Evolutionary conservation across 2,329 filamentous ascomycete species (phyloP).

Genomic region (Hypoxylon rubiginosum): DNA sequence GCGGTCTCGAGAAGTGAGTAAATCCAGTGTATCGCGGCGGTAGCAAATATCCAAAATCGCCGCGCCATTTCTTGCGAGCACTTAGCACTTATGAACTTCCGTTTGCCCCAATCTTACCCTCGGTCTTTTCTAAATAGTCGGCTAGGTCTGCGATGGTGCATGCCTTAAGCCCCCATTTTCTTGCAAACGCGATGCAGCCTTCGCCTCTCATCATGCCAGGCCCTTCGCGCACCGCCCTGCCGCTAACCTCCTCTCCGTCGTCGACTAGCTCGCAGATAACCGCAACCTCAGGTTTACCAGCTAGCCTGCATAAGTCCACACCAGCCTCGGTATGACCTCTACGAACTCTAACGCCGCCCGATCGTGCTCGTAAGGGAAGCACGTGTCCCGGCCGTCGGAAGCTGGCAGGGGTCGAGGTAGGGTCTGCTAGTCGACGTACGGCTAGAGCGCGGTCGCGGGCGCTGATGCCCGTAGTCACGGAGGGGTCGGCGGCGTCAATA

Average conservation of each 20-base stretch:
- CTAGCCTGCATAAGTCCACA: slow-evolving; percentile 88
- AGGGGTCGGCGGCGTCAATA: slow-evolving; percentile 80
- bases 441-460: slow-evolving; percentile 88
- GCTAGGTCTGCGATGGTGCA: slow-evolving; percentile 96
- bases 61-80: not conserved
- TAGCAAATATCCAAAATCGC: slow-evolving; percentile 7
- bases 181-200: slow-evolving; percentile 88
- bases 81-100: slow-evolving; percentile 53
- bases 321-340: slow-evolving; percentile 94
- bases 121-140: slow-evolving; percentile 80
- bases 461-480: slow-evolving; percentile 88
- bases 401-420: slow-evolving; percentile 65
- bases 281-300: slow-evolving; percentile 81
- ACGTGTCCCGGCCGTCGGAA: slow-evolving; percentile 92
- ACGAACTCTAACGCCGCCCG: slow-evolving; percentile 84
- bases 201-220: slow-evolving; percentile 94
- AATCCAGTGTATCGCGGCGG: not conserved
- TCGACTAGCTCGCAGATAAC: slow-evolving; percentile 95
- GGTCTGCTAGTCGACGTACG: slow-evolving; percentile 81
- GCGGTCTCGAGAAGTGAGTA: not conserved
- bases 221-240: slow-evolving; percentile 73
- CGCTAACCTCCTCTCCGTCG: slow-evolving; percentile 80
- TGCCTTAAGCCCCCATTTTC: slow-evolving; percentile 88
- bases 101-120: slow-evolving; percentile 70
- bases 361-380: slow-evolving; percentile 82